phyloP scores from a whole-genome alignment of 2,329 filamentous ascomycete species.

The Stagonosporopsis rhizophila region DNA sequence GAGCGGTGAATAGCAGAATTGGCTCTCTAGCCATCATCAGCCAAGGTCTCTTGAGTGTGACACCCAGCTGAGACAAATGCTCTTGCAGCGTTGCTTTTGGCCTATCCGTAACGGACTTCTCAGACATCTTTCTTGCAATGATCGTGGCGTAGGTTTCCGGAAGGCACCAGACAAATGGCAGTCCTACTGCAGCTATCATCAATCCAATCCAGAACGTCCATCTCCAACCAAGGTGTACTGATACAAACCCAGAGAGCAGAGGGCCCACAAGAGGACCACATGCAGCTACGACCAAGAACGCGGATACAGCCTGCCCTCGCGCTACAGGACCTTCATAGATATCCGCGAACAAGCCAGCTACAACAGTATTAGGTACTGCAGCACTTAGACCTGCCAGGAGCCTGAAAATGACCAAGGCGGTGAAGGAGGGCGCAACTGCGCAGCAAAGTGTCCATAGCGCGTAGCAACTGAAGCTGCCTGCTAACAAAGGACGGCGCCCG shows the following conservation, averaged over 20 bases:
- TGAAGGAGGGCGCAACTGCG: slow-evolving; percentile 50
- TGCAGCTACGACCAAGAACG: slow-evolving; percentile 58
- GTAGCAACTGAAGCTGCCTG: slow-evolving; percentile 55
- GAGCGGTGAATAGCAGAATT: slow-evolving; percentile 72
- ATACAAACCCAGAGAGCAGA: slow-evolving; percentile 66
- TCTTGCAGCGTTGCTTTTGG: not conserved
- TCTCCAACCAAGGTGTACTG: slow-evolving; percentile 65
- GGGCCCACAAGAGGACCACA: slow-evolving; percentile 68
- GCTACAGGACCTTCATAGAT: slow-evolving; percentile 62
- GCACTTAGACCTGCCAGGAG: slow-evolving; percentile 49
- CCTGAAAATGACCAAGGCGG: slow-evolving; percentile 49
- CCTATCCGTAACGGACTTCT: not conserved
- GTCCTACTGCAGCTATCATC: slow-evolving; percentile 67
- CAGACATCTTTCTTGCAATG: slow-evolving; percentile 16
- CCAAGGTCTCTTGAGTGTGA: slow-evolving; percentile 10
- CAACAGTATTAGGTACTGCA: slow-evolving; percentile 61
- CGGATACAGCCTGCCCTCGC: slow-evolving; percentile 66
- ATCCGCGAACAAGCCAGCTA: slow-evolving; percentile 67
- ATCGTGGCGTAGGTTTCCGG: slow-evolving; percentile 54
- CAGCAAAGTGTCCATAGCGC: slow-evolving; percentile 51
- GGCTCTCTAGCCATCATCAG: slow-evolving; percentile 71
- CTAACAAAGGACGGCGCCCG: slow-evolving; percentile 52
- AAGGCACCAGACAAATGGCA: slow-evolving; percentile 64
- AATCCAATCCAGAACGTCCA: slow-evolving; percentile 74
- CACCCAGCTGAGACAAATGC: not conserved